Conservation (phyloP, 2,329 filamentous ascomycete genomes). For the Talaromyces sp. region DNA sequence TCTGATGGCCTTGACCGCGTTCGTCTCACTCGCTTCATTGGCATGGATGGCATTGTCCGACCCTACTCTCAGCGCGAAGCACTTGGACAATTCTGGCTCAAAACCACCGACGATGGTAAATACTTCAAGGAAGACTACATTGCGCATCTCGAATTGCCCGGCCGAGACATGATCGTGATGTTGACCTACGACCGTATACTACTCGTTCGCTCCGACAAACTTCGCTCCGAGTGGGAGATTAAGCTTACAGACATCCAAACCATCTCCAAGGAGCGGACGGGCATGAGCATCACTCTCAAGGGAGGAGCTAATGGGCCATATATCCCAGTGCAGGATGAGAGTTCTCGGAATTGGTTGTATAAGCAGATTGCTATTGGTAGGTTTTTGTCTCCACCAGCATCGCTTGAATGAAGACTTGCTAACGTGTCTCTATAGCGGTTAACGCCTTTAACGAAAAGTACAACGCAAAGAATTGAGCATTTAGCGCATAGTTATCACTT, state of each 20-base stretch:
- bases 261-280: slow-evolving; percentile 93
- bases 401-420: background rate
- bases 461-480: slow-evolving; percentile 55
- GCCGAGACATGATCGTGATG: slow-evolving; percentile 85
- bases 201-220: slow-evolving; percentile 78
- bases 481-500: background rate
- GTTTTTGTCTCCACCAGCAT: slow-evolving; percentile 14
- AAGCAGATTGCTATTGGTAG: slow-evolving; percentile 59
- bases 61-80: slow-evolving; percentile 94
- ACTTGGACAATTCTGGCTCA: slow-evolving; percentile 96
- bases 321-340: slow-evolving; percentile 88
- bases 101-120: slow-evolving; percentile 94
- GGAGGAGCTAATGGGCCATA: slow-evolving; percentile 93
- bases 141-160: slow-evolving; percentile 86
- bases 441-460: slow-evolving; percentile 67
- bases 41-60: slow-evolving; percentile 85
- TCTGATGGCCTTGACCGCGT: slow-evolving; percentile 90
- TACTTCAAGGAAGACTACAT: slow-evolving; percentile 98
- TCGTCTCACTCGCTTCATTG: slow-evolving; percentile 88
- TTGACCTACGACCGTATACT: slow-evolving; percentile 84
- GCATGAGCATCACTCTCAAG: slow-evolving; percentile 81
- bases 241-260: slow-evolving; percentile 94
- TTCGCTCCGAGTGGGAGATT: slow-evolving; percentile 93
- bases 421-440: slow-evolving; percentile 46
- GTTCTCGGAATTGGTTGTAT: slow-evolving; percentile 64